Evolutionary conservation across 352 stramenopile genomes (phyloP), one percentile per base, ranked within the genome.

Genomic region (Thraustochytrium sp.): DNA sequence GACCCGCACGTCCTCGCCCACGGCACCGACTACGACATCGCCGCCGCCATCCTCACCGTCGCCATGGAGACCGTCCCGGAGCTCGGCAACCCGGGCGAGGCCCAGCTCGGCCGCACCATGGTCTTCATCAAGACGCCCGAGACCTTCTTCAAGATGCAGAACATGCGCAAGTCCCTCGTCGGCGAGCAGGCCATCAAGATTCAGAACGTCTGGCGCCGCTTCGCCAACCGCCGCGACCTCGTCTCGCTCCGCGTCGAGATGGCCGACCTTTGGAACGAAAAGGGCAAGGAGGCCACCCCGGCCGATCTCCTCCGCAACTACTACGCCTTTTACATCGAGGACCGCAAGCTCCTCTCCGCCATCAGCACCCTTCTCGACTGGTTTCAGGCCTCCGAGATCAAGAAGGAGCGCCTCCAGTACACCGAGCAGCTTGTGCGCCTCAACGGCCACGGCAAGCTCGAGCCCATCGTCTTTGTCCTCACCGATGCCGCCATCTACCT

Each of bases 51-150:
- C 36, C 68, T 80, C n/a, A 26, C 3, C 51, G 48, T 42, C 21
- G 68, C 68, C 51, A 38, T 38, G n/a, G 23, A 76, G 13, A 40
- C 53, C 29, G 48, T 80, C 23, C 5, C 26, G 5, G 48, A 46
- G 68, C 68, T 80, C 8, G 21, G 37, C 8, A 9, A 80, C 0
- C 42, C 75, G 8, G 75, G 75, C 36, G 77, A 84, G 54, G 68
- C 54, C 3, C 76, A 89, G 84, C 44, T 96, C 46, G 93, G 93
- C 21, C 90, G 90, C 54, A 95, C 93, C 85, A 94, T 94, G 86
- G 89, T 97, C 64, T 97, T 96, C 85, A 86, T 97, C 84, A 93
- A 92, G 68, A 90, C 94, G 72, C 92, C 92, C 16, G 90, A 95
- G 74, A 93, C 92, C 13, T 86, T 95, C 21, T 95, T 92, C n/a